Base-by-base conservation (phyloP, 192 early-diverging fungal genomes). In the Coemansia sp. region DNA sequence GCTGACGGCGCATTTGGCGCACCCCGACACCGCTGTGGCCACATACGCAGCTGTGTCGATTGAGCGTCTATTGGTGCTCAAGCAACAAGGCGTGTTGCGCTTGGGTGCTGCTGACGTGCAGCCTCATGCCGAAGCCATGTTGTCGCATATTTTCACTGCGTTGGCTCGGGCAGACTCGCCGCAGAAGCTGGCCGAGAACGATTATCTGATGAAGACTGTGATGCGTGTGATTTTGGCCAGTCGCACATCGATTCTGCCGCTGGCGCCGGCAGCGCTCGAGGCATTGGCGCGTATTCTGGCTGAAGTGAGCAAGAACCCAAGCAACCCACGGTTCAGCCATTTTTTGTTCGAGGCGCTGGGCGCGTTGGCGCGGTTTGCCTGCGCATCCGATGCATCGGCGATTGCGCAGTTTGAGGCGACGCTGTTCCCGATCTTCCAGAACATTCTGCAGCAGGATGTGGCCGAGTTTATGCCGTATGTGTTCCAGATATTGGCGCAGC, bases 281-380 rank as follows among this genome's bases (percentile, higher is more conserved):
- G 85, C 90, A 49, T 72, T 98, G 66, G 94, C 89, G 1, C 77
- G 73, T 19, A 92, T 97, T 53, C 84, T 98, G 64, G 82, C 82
- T 14, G 84, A 89, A 54, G 91, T 99, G 8, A 90, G 90, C 77
- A 87, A 89, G 67, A 99, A 99, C 73, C 97, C 97, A 29, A 93
- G 91, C 76, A 98, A 99, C 76, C 96, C 97, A 1, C 89, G 87
- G 38, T 99, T 99, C 89, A 98, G 92, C 74, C 96, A 99, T 79
- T 99, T 88, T 77, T 76, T 92, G 51, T 99, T 99, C 73, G 97
- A 99, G 75, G 85, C 92, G 19, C 82, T 99, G 58, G 93, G 89
- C 14, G 88, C 92, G 22, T 73, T 98, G 69, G 91, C 67, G 39
- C 91, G 93, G 64, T 94, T 92, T 57, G 87, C 93, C 45, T 94